Evolutionary conservation across 495 filamentous ascomycete genomes (phyloP), one percentile per base, ranked within the genome.

Genomic region (Barbatosphaeria neglecta): DNA sequence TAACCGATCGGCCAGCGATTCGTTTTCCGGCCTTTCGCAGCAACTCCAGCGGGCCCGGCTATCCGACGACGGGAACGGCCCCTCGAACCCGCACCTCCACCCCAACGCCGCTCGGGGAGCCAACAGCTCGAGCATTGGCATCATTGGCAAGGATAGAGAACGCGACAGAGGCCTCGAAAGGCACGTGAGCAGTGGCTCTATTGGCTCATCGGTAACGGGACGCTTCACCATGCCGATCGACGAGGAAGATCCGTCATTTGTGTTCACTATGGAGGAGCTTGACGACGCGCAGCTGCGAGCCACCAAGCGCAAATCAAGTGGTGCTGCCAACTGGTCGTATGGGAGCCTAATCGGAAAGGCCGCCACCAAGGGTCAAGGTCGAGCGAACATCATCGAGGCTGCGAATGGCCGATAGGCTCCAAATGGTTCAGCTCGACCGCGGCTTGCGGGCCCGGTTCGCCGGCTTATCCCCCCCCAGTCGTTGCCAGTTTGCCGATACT

Each of bases 261-360:
- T 88, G n/a, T 90, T 90, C 49, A 79, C 73, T 27, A 87, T 89
- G 83, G 84, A 87, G 53, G 84, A 86, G 46, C 83, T 86, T 48
- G 78, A 80, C 41, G 78, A 80, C 1, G 59, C 61, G 3, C 67
- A 77, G 22, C 63, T 60, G 40, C 53, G 65, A 15, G 62, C 64
- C 16, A 50, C 60, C 41, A 74, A 74, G 56, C 60, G 70, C 18
- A 60, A 48, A 24, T 69, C 67, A 18, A 54, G 55, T 6, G 56
- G 61, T 13, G 60, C 54, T 28, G 51, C 56, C 43, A 60, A 56
- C 11, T 64, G 64, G 44, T 63, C 57, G 51, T 72, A 73, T 44
- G 62, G 62, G 16, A 58, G 57, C 18, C 58, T 64, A 9, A 60
- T 54, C 1, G 65, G 53, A 48, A 62, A 60, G 43, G 43, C 43